A percentile compares a stretch with the other conserved stretches of the same genome.
Evolutionary conservation across 208 protist species (phyloP).

Genomic region (Endotrypanum monterogeii): DNA sequence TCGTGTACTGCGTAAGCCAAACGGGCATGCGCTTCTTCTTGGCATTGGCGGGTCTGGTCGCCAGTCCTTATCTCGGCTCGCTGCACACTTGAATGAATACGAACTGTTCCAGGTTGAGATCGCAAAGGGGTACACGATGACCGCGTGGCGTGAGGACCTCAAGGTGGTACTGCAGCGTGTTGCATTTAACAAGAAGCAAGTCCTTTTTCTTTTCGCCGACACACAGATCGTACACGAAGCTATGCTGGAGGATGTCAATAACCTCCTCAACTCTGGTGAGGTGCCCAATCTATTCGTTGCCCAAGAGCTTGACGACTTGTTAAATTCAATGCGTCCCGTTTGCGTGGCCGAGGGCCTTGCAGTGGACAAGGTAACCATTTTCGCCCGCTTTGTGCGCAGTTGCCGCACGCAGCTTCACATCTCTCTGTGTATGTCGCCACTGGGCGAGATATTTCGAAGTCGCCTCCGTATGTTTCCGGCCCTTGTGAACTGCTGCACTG

Average conservation of each 20-base stretch:
- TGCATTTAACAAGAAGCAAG: slow-evolving; percentile 94
- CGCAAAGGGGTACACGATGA: slow-evolving; percentile 95
- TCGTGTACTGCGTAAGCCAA: slow-evolving; percentile 95
- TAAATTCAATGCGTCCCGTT: slow-evolving; percentile 93
- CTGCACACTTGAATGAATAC: slow-evolving; percentile 95
- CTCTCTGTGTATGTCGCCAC: slow-evolving; percentile 96
- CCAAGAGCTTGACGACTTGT: slow-evolving; percentile 94
- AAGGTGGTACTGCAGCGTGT: slow-evolving; percentile 92
- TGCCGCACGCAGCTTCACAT: slow-evolving; percentile 97
- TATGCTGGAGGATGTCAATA: slow-evolving; percentile 99
- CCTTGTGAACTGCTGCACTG: slow-evolving; percentile 98
- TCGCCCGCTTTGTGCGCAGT: slow-evolving; percentile 92
- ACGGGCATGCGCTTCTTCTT: slow-evolving; percentile 96
- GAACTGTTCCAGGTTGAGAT: slow-evolving; percentile 96
- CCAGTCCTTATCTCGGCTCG: slow-evolving; percentile 95
- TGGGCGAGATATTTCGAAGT: slow-evolving; percentile 95
- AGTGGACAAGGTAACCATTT: slow-evolving; percentile 95
- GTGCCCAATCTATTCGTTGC: slow-evolving; percentile 97
- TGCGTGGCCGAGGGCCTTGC: slow-evolving; percentile 90
- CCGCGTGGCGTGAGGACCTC: slow-evolving; percentile 97
- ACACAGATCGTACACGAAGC: slow-evolving; percentile 97
- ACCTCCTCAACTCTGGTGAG: slow-evolving; percentile 98
- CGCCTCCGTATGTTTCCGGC: slow-evolving; percentile 98
- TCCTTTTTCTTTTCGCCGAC: slow-evolving; percentile 98
- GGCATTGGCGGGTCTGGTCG: slow-evolving; percentile 98